Conservation (phyloP, 345 rosid species). For the Salix exigua region DNA sequence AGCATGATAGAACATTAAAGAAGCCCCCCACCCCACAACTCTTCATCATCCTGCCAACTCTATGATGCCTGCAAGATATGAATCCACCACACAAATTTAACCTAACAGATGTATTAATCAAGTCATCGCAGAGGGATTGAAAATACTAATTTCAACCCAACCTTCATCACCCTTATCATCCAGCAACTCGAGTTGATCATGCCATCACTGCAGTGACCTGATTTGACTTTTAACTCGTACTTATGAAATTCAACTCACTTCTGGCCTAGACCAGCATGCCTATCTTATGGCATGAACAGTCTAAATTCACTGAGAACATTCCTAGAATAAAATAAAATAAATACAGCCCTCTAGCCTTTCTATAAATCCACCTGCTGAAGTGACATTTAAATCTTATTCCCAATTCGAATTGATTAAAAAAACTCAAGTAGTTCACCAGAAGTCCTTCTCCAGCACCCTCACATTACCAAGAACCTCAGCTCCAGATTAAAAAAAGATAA, state of each 20-base stretch:
- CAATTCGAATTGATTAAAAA: too few relatives aligned
- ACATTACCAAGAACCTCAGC: neutral
- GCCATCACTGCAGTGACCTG: neutral
- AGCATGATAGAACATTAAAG: neutral
- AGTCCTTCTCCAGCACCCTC: neutral
- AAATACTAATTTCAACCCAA: neutral
- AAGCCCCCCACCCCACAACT: neutral
- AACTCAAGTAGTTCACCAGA: neutral
- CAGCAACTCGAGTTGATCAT: neutral
- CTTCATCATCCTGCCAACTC: neutral
- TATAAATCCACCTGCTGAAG: neutral
- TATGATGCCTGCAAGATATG: neutral
- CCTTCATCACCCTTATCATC: neutral
- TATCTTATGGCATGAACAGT: neutral
- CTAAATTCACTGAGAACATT: neutral
- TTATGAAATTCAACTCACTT: neutral
- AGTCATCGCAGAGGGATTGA: neutral
- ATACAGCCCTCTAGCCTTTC: neutral
- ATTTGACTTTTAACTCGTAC: neutral
- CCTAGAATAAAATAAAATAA: neutral
- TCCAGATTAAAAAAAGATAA: neutral
- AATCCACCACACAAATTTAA: neutral
- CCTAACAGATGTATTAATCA: neutral
- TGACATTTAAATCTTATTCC: neutral
- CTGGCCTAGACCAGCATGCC: neutral